Conservation (phyloP, 768 basidiomycete genomes). For the Xanthoconium purpureum region DNA sequence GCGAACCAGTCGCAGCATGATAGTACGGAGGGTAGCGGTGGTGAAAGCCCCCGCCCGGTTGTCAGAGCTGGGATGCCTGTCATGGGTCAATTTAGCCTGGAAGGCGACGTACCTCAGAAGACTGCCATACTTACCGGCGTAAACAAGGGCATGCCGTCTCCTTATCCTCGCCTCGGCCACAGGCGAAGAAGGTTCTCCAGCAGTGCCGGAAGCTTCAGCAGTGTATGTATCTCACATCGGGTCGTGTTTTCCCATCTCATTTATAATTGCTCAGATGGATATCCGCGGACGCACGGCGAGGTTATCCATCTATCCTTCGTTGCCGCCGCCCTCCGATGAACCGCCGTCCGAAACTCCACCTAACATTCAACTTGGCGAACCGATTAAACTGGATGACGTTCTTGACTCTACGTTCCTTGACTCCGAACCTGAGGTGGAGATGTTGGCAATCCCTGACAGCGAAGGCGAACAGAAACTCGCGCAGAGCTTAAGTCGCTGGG, state of each 20-base stretch:
- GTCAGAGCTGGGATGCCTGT: slow-evolving; percentile 24
- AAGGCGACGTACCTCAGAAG: slow-evolving; percentile 12
- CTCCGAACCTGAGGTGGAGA: slow-evolving; percentile 43
- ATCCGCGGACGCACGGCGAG: slow-evolving; percentile 32
- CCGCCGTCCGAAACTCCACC: slow-evolving; percentile 32
- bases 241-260: slow-evolving; percentile 9
- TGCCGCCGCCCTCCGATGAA: slow-evolving; percentile 37
- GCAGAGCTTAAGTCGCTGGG: slow-evolving; percentile 65
- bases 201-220: slow-evolving; percentile 35
- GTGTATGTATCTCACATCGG: slow-evolving; percentile 30
- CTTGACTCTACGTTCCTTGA: slow-evolving; percentile 72
- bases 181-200: slow-evolving; percentile 27
- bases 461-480: slow-evolving; percentile 41
- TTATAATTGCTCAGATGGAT: slow-evolving; percentile 21
- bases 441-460: slow-evolving; percentile 30
- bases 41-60: slow-evolving; percentile 20
- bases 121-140: slow-evolving; percentile 28
- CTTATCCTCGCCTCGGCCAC: slow-evolving; percentile 25
- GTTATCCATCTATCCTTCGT: slow-evolving; percentile 34
- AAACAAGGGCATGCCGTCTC: slow-evolving; percentile 33
- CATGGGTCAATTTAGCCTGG: slow-evolving; percentile 40
- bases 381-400: slow-evolving; percentile 67
- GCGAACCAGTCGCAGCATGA: slow-evolving; percentile 40
- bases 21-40: slow-evolving; percentile 33
- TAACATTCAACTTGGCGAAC: slow-evolving; percentile 43